Conservation (phyloP, 345 rosid species). For the Moricandia arvensis region DNA sequence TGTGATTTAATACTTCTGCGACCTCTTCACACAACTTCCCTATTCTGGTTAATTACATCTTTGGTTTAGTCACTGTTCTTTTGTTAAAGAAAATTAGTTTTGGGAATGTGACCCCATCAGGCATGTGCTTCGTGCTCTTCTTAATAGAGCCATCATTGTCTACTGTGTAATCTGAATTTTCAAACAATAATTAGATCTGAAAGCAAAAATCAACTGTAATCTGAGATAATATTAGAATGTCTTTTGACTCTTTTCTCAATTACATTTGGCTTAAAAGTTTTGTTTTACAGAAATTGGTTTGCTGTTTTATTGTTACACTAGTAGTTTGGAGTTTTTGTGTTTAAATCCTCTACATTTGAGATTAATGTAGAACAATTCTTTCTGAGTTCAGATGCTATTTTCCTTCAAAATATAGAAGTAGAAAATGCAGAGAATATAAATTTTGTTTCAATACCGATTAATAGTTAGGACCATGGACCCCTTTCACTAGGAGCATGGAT, state of each 20-base stretch:
- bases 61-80: background rate
- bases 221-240: background rate
- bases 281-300: background rate
- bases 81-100: conserved; percentile 1
- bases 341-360: background rate
- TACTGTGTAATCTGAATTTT: no score
- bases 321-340: background rate
- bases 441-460: background rate
- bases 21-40: conserved; percentile 2
- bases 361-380: background rate
- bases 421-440: background rate
- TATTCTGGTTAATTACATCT: conserved; percentile 11
- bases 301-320: background rate
- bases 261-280: background rate
- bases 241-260: background rate
- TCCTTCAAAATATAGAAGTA: background rate
- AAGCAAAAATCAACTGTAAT: conserved; percentile 1
- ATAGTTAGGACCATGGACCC: background rate
- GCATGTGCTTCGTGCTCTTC: conserved; percentile 16
- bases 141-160: conserved; percentile 7
- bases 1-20: conserved; percentile 13
- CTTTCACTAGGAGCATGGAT: conserved; percentile 9
- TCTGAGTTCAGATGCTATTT: background rate
- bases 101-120: conserved; percentile 22
- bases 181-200: background rate